Base-by-base conservation (phyloP, 768 basidiomycete species). In the Kwoniella dendrophila region DNA sequence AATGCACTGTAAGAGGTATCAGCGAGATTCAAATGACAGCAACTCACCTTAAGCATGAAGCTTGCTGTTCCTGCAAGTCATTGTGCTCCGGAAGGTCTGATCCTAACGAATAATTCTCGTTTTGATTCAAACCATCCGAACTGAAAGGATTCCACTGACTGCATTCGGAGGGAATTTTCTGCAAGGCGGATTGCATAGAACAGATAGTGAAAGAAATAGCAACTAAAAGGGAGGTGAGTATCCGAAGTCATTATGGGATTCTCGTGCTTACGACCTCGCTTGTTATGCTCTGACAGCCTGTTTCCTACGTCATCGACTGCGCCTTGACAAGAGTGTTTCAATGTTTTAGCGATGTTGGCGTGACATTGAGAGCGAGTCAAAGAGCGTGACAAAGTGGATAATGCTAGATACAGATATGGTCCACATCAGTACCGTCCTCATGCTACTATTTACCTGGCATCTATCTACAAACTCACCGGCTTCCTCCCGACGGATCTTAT, bases 201-300 rank as follows among this genome's bases (percentile, higher is more conserved):
- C 76, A 77, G 2, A 77, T 54, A 0, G 76, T 77, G 40, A 77
- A 59, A 29, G 73, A 71, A 26, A 75, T 77, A 1, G 72, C 74
- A 22, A 75, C 76, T 77, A 58, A 10, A 32, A 24, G 2, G 34
- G 8, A 7, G 44, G 55, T 56, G 27, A 57, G 60, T 47, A 26
- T 24, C 44, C 18, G 57, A 32, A 30, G 8, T 3, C 2, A 43
- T 51, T 11, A 14, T 24, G 5, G 11, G 41, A 26, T 41, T 43
- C 5, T 47, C 22, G 1, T 7, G 6, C 62, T 55, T 43, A 68
- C 68, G n/a, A 14, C 51, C 58, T 22, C 60, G 56, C 27, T 63
- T 68, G 10, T 65, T 57, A 8, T 16, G n/a, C 40, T 64, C 68
- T 1, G 47, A 51, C 30, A 65, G 24, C 2, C 38, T 47, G 26